Evolutionary conservation across 345 rosid species (phyloP), one percentile per base, ranked within the genome.

Genomic region (Combretum micranthum): DNA sequence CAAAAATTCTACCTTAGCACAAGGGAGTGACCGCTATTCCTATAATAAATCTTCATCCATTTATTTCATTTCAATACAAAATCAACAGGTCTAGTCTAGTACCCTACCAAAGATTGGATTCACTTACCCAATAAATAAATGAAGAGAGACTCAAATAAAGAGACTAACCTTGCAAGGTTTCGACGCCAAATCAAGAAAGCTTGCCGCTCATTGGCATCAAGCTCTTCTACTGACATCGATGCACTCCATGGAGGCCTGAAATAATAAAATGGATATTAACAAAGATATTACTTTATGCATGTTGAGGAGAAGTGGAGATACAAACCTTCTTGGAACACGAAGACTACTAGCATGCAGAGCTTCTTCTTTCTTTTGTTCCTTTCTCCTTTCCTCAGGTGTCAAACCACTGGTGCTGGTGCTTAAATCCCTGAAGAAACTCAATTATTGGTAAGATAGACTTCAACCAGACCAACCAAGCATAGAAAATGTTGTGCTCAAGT

Each of bases 121-220:
- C 56, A 8, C 13, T 20, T 3, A 53, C 56, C n/a, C 56, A 53
- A 16, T 6, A 16, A 37, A 9, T 20, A n/a, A 22, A 44, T 17
- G 45, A 39, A 19, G 26, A 12, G 13, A 50, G 15, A 42, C 21
- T 50, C 12, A 32, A 22, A 32, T 32, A 5, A 32, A 2, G 53
- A 18, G 47, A 50, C 78, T 47, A 68, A 90, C 96, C 91, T 83
- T 0, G 80, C 92, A 67, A 91, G 83, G 71, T 71, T 70, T 23
- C 92, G 82, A 9, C 95, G 96, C 96, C 98, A 92, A 21, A 62
- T 63, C 14, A 92, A 65, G 65, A 91, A 91, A 64, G 95, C 79
- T 63, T 76, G 85, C 45, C 62, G 72, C 52, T 88, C 95, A 55
- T 83, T 83, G 44, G 75, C 67, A 79, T 92, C 93, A 61, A 86